A percentile compares a stretch with the other conserved stretches of the same genome.
These are phyloP conservation scores for Vitis vinifera DNA, from an alignment of 164 flowering plant genomes.

Conservation along the genomic window DNA sequence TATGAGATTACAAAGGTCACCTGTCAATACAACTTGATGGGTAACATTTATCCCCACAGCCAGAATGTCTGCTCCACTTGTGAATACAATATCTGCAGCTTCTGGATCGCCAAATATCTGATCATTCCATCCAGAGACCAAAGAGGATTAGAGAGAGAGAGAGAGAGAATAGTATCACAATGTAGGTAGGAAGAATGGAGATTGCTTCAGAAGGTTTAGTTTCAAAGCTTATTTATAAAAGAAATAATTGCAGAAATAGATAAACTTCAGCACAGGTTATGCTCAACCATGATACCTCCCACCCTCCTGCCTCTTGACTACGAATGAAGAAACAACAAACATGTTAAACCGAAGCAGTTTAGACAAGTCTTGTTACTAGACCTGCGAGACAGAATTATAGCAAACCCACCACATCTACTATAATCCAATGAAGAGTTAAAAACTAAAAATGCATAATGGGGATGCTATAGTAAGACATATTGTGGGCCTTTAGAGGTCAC, in stretches of 20 bases:
- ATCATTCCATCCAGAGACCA: slow-evolving; percentile 6
- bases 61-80: slow-evolving; percentile 84
- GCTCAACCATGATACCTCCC: too few species aligned
- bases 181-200: background rate
- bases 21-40: slow-evolving; percentile 86
- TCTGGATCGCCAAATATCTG: slow-evolving; percentile 97
- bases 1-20: slow-evolving; percentile 26
- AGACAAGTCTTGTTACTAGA: too few species aligned
- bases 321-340: too few species aligned
- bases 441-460: background rate
- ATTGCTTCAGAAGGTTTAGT: background rate
- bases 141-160: slow-evolving; percentile 1
- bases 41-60: slow-evolving; percentile 92
- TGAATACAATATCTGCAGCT: slow-evolving; percentile 93
- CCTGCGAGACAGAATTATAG: too few species aligned
- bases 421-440: too few species aligned
- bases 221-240: too few species aligned
- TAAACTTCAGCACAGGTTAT: too few species aligned
- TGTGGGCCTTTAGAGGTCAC: background rate
- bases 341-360: too few species aligned
- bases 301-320: too few species aligned
- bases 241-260: too few species aligned
- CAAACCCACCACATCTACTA: too few species aligned
- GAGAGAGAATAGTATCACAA: background rate
- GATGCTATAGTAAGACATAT: background rate